Percentiles rank a stretch among this genome's conserved stretches.
Evolutionary conservation across 1,284 basidiomycete species (phyloP).

Genomic region (Cutaneotrichosporon spelunceum): DNA sequence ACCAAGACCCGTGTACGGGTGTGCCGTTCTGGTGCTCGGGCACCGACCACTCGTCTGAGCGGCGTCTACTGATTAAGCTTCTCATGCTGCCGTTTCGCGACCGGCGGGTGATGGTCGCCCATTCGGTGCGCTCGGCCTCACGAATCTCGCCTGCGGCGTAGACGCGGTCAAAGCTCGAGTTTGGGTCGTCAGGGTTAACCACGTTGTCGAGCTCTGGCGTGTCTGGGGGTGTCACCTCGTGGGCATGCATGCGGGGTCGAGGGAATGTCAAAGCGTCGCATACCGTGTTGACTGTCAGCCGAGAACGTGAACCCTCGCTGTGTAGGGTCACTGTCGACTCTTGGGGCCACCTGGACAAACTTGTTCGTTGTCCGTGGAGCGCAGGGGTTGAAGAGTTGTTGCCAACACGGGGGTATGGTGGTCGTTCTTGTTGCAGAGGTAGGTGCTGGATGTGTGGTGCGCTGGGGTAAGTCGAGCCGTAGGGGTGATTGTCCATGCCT

Average conservation of each 20-base stretch:
- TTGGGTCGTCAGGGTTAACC: constrained; percentile 7
- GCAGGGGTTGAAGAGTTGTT: constrained; percentile 5
- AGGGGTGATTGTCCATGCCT: not conserved
- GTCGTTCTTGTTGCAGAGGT: not conserved
- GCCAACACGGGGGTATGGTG: constrained; percentile 19
- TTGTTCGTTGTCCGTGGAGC: not conserved
- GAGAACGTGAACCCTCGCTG: constrained; percentile 22
- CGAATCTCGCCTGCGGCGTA: constrained; percentile 14
- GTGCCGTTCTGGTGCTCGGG: constrained; percentile 3
- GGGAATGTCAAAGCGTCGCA: constrained; percentile 45
- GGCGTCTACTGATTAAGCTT: not conserved
- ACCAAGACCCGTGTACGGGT: constrained; percentile 6
- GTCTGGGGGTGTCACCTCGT: constrained; percentile 40
- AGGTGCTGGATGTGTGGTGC: not conserved
- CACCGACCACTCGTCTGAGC: constrained; percentile 8
- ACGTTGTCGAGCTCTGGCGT: constrained; percentile 24
- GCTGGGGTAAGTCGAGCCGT: not conserved
- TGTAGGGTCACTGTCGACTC: constrained; percentile 24
- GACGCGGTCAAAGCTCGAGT: constrained; percentile 12
- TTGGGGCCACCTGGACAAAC: constrained; percentile 22
- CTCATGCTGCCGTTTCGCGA: constrained; percentile 3
- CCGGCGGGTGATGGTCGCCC: constrained; percentile 15
- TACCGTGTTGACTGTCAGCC: constrained; percentile 27
- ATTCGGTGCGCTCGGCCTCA: constrained; percentile 24
- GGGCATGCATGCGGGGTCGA: constrained; percentile 37